Percentiles rank a stretch among this genome's conserved stretches.
Conservation (phyloP, 768 basidiomycete species). For the Lactarius pseudohatsudake region DNA sequence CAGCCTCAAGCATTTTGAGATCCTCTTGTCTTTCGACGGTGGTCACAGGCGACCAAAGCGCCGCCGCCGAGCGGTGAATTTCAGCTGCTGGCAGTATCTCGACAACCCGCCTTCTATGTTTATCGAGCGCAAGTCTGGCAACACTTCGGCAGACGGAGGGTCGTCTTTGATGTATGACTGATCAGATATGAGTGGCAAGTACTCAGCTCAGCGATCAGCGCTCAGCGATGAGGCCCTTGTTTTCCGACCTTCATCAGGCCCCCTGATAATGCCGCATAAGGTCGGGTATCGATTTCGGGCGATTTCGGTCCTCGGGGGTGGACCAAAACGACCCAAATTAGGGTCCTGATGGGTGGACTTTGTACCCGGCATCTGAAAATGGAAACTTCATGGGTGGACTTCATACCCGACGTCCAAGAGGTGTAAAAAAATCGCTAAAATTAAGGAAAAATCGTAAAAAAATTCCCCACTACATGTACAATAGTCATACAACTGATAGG, state of each 20-base stretch:
- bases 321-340: neutral
- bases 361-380: neutral
- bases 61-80: too few relatives aligned
- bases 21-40: too few relatives aligned
- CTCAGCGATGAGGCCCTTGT: too few relatives aligned
- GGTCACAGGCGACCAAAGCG: too few relatives aligned
- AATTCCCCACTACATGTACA: neutral
- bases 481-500: neutral
- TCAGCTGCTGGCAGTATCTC: too few relatives aligned
- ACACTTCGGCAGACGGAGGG: too few relatives aligned
- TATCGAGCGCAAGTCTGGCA: too few relatives aligned
- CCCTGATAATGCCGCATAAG: neutral
- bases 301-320: neutral
- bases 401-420: neutral
- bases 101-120: too few relatives aligned
- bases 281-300: neutral
- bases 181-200: too few relatives aligned
- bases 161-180: too few relatives aligned
- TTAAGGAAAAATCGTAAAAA: neutral
- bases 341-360: neutral
- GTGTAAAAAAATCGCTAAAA: neutral
- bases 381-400: neutral
- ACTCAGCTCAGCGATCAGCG: too few relatives aligned
- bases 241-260: neutral
- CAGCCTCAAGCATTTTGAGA: too few relatives aligned